Percentiles rank a stretch among this genome's conserved stretches.
Conservation (phyloP, 768 basidiomycete genomes). For the Russula virescens region DNA sequence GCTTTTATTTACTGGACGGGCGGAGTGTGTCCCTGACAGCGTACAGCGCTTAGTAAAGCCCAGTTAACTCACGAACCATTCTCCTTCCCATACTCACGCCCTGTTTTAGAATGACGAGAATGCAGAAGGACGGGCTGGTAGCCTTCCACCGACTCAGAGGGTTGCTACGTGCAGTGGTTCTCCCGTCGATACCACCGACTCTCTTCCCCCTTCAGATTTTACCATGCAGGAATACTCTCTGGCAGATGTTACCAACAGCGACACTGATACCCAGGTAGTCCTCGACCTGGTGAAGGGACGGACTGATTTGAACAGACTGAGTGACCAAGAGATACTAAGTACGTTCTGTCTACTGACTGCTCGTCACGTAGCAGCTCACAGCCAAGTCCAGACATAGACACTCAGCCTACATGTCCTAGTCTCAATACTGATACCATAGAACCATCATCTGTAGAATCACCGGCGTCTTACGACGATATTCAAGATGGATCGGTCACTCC, state of each 20-base stretch:
- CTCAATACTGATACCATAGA: slow-evolving; percentile 32
- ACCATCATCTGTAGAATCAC: slow-evolving; percentile 33
- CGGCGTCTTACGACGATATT: background rate
- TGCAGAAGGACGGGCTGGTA: background rate
- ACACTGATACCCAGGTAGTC: slow-evolving; percentile 39
- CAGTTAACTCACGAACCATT: background rate
- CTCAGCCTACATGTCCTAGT: slow-evolving; percentile 23
- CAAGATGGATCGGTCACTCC: background rate
- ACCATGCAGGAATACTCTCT: slow-evolving; percentile 10
- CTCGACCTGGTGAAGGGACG: slow-evolving; percentile 29
- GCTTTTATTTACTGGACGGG: slow-evolving; percentile 19
- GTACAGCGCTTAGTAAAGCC: slow-evolving; percentile 17
- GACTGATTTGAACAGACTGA: slow-evolving; percentile 12
- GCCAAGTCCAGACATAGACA: slow-evolving; percentile 31
- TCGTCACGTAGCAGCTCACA: background rate
- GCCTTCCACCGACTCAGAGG: slow-evolving; percentile 27
- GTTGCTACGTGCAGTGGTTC: background rate
- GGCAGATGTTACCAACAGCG: slow-evolving; percentile 17
- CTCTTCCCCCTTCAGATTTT: slow-evolving; percentile 24
- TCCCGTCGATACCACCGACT: background rate
- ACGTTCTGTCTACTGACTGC: slow-evolving; percentile 8
- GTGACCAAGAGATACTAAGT: slow-evolving; percentile 49
- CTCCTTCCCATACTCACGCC: background rate
- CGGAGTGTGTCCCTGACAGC: slow-evolving; percentile 19
- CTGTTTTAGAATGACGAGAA: slow-evolving; percentile 12